Conservation (phyloP, 352 stramenopile species). For the Globisporangium mamillatum region DNA sequence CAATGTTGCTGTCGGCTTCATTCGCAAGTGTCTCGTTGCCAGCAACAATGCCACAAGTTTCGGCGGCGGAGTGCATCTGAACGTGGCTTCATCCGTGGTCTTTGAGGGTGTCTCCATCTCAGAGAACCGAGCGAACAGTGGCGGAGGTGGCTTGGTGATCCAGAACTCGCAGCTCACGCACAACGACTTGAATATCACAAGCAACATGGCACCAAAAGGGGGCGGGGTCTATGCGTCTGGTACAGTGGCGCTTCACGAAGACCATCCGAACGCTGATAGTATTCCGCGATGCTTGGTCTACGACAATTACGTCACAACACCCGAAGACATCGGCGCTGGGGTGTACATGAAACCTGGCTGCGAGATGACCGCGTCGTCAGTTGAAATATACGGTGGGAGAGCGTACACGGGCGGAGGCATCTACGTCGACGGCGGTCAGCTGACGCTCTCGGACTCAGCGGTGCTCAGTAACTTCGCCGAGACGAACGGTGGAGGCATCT, state of each 20-base stretch:
- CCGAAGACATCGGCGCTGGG: slow-evolving; percentile 20
- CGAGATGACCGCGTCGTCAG: slow-evolving; percentile 13
- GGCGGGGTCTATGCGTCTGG: slow-evolving; percentile 26
- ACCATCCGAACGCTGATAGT: background rate
- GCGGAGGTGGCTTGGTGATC: slow-evolving; percentile 28
- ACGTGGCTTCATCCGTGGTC: background rate
- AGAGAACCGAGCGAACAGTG: slow-evolving; percentile 5
- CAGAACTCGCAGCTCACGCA: slow-evolving; percentile 24
- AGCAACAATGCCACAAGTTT: slow-evolving; percentile 4
- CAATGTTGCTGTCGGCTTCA: background rate
- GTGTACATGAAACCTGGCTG: slow-evolving; percentile 25
- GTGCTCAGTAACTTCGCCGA: slow-evolving; percentile 5
- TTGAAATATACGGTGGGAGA: slow-evolving; percentile 18
- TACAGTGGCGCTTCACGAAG: background rate
- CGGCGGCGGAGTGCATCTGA: slow-evolving; percentile 13
- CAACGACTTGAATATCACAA: slow-evolving; percentile 19
- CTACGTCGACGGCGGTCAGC: slow-evolving; percentile 19
- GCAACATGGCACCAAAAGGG: slow-evolving; percentile 25
- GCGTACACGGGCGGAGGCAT: slow-evolving; percentile 27
- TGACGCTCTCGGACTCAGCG: slow-evolving; percentile 19
- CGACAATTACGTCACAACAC: background rate
- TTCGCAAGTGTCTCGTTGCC: background rate
- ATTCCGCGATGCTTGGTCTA: background rate
- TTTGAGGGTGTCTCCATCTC: slow-evolving; percentile 2
- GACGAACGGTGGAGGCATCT: slow-evolving; percentile 29